These are phyloP conservation scores for Pythium dissimile DNA, from an alignment of 352 stramenopile species.

Conservation along the genomic window DNA sequence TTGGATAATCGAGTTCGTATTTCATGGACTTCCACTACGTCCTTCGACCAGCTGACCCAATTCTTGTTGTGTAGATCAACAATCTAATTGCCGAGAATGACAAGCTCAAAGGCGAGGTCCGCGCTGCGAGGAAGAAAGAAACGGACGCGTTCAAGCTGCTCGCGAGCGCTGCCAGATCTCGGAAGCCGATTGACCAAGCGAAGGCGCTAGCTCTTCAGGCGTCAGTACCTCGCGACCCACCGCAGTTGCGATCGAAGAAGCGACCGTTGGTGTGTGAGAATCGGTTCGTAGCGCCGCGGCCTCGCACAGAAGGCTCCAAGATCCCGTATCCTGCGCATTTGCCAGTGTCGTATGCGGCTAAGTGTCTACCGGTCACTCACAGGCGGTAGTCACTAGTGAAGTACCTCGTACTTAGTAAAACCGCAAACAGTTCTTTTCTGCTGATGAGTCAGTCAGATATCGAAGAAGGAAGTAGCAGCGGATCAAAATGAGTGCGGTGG, in stretches of 20 bases:
- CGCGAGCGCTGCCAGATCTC: slow-evolving; percentile 25
- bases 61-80: slow-evolving; percentile 47
- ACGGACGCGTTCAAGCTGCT: slow-evolving; percentile 43
- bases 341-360: slow-evolving; percentile 13
- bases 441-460: no score
- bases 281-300: slow-evolving; percentile 11
- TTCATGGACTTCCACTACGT: neutral
- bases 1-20: slow-evolving; percentile 47
- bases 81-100: slow-evolving; percentile 38
- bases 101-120: slow-evolving; percentile 28
- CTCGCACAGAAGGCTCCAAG: slow-evolving; percentile 22
- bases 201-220: slow-evolving; percentile 8
- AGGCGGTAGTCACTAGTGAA: slow-evolving; percentile 9
- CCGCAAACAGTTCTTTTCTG: neutral
- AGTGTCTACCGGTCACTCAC: slow-evolving; percentile 23
- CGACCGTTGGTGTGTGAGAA: neutral
- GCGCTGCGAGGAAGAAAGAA: slow-evolving; percentile 37
- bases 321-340: slow-evolving; percentile 19
- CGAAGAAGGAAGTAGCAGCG: slow-evolving; percentile 1
- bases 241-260: slow-evolving; percentile 1
- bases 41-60: neutral
- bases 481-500: no score
- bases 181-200: slow-evolving; percentile 9
- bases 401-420: slow-evolving; percentile 11
- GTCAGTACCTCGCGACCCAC: neutral